Evolutionary conservation across 2,329 filamentous ascomycete genomes (phyloP), one percentile per base, ranked within the genome.

Genomic region (Neospermospora avenae): DNA sequence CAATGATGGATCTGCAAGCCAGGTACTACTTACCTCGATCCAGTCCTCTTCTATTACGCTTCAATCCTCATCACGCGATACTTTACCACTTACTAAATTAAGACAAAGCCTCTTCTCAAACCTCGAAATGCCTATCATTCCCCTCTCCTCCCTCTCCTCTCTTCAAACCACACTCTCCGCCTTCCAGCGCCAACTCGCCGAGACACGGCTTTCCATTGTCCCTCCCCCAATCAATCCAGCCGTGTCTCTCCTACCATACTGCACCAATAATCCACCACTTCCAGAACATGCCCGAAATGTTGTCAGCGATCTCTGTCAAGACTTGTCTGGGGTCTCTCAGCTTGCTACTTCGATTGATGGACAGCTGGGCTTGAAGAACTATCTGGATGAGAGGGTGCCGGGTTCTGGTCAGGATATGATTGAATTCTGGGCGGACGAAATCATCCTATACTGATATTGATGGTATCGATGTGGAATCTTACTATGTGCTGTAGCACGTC

Each of bases 251-350:
- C 64, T 74, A 6, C 68, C 69, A 41, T 70, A 67, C 39, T 72
- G 70, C 53, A 67, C 67, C 4, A 55, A 63, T 18, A 65, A 65
- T 22, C 59, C 63, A 11, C 67, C 65, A 1, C 64, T 74, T 16
- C 62, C 67, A 37, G 70, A 73, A 52, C 71, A 73, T 59, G 60
- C 66, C 7, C 67, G 65, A 34, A 71, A 74, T 59, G 53, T 74
- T 6, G 57, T 74, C 35, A 70, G 67, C 41, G 72, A 74, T 58
- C 55, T 70, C 10, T 69, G 61, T 58, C 59, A 63, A 25, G 68
- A 65, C 41, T 58, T 74, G 44, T 58, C 58, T 2, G 68, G 65
- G 6, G 51, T 74, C 25, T 62, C 66, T n/a, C 45, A 63, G 35
- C 60, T 66, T 45, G 66, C 68, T 31, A 69, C 67, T 14, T 68